Percentiles rank a stretch among this genome's conserved stretches.
Evolutionary conservation across 2,329 filamentous ascomycete genomes (phyloP).

Genomic region (Fusarium neocosmosporiellum): DNA sequence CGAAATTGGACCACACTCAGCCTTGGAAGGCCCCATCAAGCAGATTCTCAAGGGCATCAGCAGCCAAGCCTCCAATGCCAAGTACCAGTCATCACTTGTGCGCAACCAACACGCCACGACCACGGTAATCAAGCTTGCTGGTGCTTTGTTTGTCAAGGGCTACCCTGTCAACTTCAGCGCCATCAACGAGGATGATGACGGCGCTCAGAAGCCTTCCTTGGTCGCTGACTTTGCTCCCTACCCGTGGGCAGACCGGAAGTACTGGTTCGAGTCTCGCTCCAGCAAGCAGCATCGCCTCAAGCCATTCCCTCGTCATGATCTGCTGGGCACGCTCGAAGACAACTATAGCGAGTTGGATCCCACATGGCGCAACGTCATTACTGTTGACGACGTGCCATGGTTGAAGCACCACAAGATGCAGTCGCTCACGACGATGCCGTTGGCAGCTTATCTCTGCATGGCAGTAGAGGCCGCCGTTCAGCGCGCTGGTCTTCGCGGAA

Average conservation of each 20-base stretch:
- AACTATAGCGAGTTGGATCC: constrained; percentile 5
- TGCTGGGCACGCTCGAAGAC: constrained; percentile 9
- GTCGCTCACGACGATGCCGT: constrained; percentile 15
- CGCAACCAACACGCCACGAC: constrained; percentile 11
- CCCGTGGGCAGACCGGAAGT: constrained; percentile 52
- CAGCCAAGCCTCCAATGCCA: constrained; percentile 20
- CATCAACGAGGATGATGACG: not conserved
- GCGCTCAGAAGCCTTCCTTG: not conserved
- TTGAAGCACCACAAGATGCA: constrained; percentile 21
- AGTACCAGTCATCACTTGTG: constrained; percentile 39
- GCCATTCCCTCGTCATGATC: constrained; percentile 16
- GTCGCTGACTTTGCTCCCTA: constrained; percentile 50
- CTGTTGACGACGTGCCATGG: constrained; percentile 11
- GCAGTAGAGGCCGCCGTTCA: constrained; percentile 14
- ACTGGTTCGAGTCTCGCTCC: constrained; percentile 22
- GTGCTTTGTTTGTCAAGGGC: constrained; percentile 8
- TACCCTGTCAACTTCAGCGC: constrained; percentile 5
- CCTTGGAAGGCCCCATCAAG: constrained; percentile 53
- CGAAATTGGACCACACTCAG: constrained; percentile 53
- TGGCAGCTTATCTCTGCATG: constrained; percentile 21
- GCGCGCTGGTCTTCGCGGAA: not conserved
- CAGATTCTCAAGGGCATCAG: constrained; percentile 41
- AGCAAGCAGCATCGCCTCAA: constrained; percentile 16
- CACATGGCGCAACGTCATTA: constrained; percentile 14
- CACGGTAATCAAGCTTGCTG: not conserved